These are phyloP conservation scores for Serendipita indica DNA, from an alignment of 768 basidiomycete genomes.

Conservation along the genomic window DNA sequence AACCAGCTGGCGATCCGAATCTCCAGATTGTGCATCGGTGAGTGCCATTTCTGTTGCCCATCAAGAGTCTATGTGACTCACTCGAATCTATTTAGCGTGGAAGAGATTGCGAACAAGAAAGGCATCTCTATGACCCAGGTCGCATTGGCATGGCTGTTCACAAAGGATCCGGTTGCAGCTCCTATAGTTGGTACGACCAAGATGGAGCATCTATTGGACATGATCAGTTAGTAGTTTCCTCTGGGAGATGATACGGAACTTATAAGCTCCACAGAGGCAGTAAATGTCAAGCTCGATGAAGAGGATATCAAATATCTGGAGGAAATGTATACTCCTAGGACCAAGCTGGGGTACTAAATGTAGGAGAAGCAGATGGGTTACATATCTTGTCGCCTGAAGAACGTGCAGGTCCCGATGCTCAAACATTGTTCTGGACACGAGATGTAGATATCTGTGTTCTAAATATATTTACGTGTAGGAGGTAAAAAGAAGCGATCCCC, in stretches of 20 bases:
- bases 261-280: conserved; percentile 22
- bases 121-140: conserved; percentile 31
- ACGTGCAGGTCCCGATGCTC: too few species aligned
- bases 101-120: conserved; percentile 27
- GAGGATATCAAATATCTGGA: conserved; percentile 45
- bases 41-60: not conserved
- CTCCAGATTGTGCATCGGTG: not conserved
- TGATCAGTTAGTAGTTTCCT: conserved; percentile 28
- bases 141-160: conserved; percentile 28
- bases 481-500: too few species aligned
- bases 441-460: too few species aligned
- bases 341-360: conserved; percentile 30
- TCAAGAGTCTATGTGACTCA: too few species aligned
- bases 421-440: too few species aligned
- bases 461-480: too few species aligned
- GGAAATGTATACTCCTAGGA: conserved; percentile 35
- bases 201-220: conserved; percentile 33
- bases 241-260: not conserved
- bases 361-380: too few species aligned
- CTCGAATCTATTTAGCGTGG: conserved; percentile 23
- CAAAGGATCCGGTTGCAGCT: conserved; percentile 25
- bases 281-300: conserved; percentile 34
- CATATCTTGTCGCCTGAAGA: too few species aligned
- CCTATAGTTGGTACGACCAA: conserved; percentile 37
- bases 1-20: not conserved